These are phyloP conservation scores for Xylaria sp. DNA, from an alignment of 2,329 filamentous ascomycete species.

Conservation along the genomic window DNA sequence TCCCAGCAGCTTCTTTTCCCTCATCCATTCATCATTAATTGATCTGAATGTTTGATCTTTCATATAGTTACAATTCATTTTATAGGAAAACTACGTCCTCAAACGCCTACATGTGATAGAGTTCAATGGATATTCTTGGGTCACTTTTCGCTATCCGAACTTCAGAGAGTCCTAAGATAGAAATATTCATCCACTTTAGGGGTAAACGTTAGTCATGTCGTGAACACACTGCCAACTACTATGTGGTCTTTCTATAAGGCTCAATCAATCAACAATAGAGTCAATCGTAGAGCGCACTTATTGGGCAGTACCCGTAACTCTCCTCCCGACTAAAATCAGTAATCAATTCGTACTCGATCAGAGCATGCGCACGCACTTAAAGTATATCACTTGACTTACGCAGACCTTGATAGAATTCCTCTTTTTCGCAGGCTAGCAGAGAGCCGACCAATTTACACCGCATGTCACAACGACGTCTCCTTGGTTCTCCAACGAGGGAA, in stretches of 20 bases:
- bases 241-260: too few relatives aligned
- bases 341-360: too few relatives aligned
- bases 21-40: neutral
- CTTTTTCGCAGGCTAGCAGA: neutral
- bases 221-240: too few relatives aligned
- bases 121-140: neutral
- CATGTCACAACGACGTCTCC: neutral
- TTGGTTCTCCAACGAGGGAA: neutral
- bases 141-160: neutral
- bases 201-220: too few relatives aligned
- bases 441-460: neutral
- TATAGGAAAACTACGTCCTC: neutral
- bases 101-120: neutral
- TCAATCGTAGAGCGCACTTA: neutral
- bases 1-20: neutral
- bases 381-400: neutral
- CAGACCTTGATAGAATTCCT: neutral
- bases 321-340: too few relatives aligned
- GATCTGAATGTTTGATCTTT: neutral
- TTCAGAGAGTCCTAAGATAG: too few relatives aligned
- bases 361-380: neutral
- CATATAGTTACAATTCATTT: too few relatives aligned
- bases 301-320: too few relatives aligned
- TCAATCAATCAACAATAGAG: neutral
- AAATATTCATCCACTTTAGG: too few relatives aligned